Base-by-base conservation (phyloP, 2,329 filamentous ascomycete genomes). In the Monilinia laxa region DNA sequence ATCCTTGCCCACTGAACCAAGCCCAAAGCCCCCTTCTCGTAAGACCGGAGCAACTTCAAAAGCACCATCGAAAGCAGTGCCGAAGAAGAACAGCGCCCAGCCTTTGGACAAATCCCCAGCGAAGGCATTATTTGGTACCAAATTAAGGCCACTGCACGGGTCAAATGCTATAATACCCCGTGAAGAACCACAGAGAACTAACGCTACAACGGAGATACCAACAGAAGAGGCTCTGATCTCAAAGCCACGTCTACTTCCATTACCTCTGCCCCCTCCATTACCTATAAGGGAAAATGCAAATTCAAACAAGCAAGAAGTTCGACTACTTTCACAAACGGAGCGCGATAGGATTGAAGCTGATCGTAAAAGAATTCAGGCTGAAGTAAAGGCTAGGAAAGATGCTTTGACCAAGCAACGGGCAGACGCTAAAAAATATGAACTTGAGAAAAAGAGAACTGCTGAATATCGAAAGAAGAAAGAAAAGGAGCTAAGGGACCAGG, bases 321-420 rank as follows among this genome's bases (percentile, higher is more conserved):
- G 31, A 10, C n/a, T 65, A 4, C 45, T 64, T 31, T 62, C 51
- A 52, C 65, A 65, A 28, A 55, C 66, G 42, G 42, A 67, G 25
- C 42, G 14, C 14, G 25, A 45, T 42, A 53, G 51, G 7, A 58
- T 66, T 52, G 53, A 64, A 42, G 38, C 35, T 28, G 14, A 18
- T 7, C 40, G 51, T 16, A 7, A 55, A 2, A 57, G 28, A 52
- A 57, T 62, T 4, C 51, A 62, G 38, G 35, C 49, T 14, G 60
- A 52, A 4, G 59, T 40, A 38, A 38, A 58, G 16, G 49, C 42
- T 54, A 31, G 54, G 3, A 47, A 49, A 14, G 56, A 65, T 40
- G 31, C 23, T 6, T 20, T 11, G 7, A 42, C 54, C 9, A 31
- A 42, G 23, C 18, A 58, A 35, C 23, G 18, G 58, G 38, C 56